A percentile compares a stretch with the other conserved stretches of the same genome.
phyloP scores from a whole-genome alignment of 139 green algal species.

The Tetratostichococcus sp. region DNA sequence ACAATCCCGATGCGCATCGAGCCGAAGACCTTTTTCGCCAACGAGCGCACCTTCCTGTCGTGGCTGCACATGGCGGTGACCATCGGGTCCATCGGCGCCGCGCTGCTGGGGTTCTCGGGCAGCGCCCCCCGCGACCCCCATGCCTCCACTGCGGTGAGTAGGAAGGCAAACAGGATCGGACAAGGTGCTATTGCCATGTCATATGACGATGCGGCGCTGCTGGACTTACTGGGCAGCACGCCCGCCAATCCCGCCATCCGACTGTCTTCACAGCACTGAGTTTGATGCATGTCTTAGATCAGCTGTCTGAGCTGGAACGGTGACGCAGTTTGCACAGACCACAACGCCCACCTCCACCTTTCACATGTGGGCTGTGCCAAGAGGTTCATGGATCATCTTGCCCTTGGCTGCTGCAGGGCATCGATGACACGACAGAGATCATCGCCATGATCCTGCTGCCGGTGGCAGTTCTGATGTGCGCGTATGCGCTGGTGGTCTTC shows the following conservation, averaged over 20 bases:
- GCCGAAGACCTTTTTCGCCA: constrained; percentile 96
- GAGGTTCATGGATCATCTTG: not conserved
- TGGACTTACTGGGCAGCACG: too few species aligned
- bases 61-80: constrained; percentile 95
- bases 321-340: too few species aligned
- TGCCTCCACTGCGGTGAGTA: not conserved
- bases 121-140: not conserved
- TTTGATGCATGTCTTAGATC: too few species aligned
- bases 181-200: too few species aligned
- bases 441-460: constrained; percentile 87
- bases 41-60: constrained; percentile 93
- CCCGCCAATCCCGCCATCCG: too few species aligned
- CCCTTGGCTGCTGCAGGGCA: constrained; percentile 8
- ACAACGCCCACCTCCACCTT: too few species aligned
- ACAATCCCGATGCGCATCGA: constrained; percentile 73
- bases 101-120: constrained; percentile 69
- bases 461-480: constrained; percentile 71
- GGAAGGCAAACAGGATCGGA: too few species aligned
- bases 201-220: too few species aligned
- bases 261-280: too few species aligned
- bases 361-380: too few species aligned
- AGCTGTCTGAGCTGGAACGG: too few species aligned
- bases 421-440: constrained; percentile 45
- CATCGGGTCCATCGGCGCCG: constrained; percentile 72
- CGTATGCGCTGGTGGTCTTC: constrained; percentile 80